A percentile compares a stretch with the other conserved stretches of the same genome.
Evolutionary conservation across 208 protist genomes (phyloP).

Genomic region (Acanthamoeba culbertsoni): DNA sequence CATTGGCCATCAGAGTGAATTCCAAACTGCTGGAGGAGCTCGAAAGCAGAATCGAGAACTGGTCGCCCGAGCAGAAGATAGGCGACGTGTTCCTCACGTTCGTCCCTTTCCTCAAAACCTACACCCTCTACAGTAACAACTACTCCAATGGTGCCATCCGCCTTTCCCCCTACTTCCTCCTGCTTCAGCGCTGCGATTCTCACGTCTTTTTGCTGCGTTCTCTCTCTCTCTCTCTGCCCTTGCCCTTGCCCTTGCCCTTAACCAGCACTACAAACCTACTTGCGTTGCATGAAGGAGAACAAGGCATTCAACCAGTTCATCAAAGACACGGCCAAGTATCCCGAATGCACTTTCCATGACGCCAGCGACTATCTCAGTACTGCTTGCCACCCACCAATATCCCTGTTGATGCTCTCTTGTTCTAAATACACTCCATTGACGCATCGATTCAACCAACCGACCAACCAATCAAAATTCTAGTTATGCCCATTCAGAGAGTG

Average conservation of each 20-base stretch:
- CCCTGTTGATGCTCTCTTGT: neutral
- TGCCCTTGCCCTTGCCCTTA: neutral
- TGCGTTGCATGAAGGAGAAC: constrained; percentile 42
- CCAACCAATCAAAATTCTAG: no score
- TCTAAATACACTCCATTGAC: neutral
- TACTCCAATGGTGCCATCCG: neutral
- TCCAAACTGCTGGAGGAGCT: neutral
- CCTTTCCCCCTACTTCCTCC: no score
- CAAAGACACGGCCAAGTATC: constrained; percentile 39
- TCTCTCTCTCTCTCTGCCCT: neutral
- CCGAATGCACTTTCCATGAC: constrained; percentile 10
- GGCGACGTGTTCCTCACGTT: constrained; percentile 23
- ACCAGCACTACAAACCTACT: neutral
- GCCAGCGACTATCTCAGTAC: constrained; percentile 35
- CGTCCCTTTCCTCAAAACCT: constrained; percentile 31
- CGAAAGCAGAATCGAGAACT: constrained; percentile 22
- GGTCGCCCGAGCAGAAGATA: constrained; percentile 34
- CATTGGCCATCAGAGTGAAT: neutral
- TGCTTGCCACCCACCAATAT: neutral
- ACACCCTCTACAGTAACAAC: constrained; percentile 51
- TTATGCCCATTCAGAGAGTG: constrained; percentile 38
- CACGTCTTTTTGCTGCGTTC: neutral
- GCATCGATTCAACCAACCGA: no score
- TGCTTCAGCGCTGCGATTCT: no score
- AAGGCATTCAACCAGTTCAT: constrained; percentile 26